Percentiles rank a stretch among this genome's conserved stretches.
Evolutionary conservation across 176 grass and related monocot genomes (phyloP).

Genomic region (Oryza punctata): DNA sequence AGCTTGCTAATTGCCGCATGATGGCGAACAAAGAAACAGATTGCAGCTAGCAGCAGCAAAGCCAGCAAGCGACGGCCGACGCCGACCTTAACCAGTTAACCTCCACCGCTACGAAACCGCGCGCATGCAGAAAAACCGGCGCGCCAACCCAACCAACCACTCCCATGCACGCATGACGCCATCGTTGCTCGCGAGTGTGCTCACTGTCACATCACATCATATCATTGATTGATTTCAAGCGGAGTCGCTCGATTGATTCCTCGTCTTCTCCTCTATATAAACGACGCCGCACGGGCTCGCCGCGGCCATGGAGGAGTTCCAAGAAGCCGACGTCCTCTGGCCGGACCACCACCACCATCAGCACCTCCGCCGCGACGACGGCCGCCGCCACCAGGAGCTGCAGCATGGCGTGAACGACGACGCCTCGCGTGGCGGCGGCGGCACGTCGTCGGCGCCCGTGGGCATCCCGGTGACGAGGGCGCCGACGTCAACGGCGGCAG

Average conservation of each 20-base stretch:
- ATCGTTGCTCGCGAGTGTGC: not conserved
- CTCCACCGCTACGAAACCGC: not conserved
- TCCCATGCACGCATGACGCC: not conserved
- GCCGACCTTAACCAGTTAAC: not conserved
- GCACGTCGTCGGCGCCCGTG: not conserved
- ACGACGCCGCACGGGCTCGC: not conserved
- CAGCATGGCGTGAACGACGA: not conserved
- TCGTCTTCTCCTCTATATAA: not conserved
- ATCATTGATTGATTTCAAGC: not conserved
- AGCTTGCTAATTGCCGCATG: not conserved
- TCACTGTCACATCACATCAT: not conserved
- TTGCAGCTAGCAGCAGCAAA: not conserved
- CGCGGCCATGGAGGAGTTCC: slow-evolving; percentile 32
- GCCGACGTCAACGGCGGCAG: not conserved
- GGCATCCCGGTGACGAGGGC: not conserved
- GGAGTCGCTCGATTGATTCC: not conserved
- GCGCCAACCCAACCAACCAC: not conserved
- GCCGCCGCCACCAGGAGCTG: not conserved
- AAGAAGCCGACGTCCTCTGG: slow-evolving; percentile 42
- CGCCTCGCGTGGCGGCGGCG: not conserved
- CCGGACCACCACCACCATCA: not conserved
- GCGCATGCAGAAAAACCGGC: not conserved
- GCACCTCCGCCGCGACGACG: not conserved
- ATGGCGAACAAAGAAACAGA: not conserved
- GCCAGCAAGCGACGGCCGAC: too few relatives aligned